Percentiles rank a stretch among this genome's conserved stretches.
These are phyloP conservation scores for Penicillium parvum DNA, from an alignment of 495 filamentous ascomycete species.

Conservation along the genomic window DNA sequence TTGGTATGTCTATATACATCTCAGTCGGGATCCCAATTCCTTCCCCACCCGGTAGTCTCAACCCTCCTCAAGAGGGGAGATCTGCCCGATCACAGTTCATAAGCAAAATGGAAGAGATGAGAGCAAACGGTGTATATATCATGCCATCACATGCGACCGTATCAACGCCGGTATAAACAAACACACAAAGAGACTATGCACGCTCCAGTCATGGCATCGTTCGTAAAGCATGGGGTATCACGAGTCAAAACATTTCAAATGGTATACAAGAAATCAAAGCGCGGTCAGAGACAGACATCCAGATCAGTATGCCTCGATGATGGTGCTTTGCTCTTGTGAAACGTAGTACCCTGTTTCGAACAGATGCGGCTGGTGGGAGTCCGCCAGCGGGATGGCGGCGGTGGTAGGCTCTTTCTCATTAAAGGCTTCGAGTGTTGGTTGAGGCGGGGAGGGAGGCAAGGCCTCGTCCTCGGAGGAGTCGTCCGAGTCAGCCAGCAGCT, in stretches of 20 bases:
- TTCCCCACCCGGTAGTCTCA: constrained; percentile 15
- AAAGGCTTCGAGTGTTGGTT: constrained; percentile 61
- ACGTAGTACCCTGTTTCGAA: constrained; percentile 62
- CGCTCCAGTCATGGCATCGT: constrained; percentile 13
- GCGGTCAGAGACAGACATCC: neutral
- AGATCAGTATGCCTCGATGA: constrained; percentile 43
- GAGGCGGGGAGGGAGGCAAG: constrained; percentile 81
- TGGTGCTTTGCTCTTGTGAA: constrained; percentile 41
- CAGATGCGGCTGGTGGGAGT: constrained; percentile 39
- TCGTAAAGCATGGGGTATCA: constrained; percentile 27
- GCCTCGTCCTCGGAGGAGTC: constrained; percentile 70
- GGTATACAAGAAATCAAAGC: constrained; percentile 21
- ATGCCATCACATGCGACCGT: constrained; percentile 4
- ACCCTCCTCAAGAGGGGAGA: constrained; percentile 18
- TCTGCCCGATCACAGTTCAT: constrained; percentile 8
- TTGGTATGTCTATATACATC: constrained; percentile 9
- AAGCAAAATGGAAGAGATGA: neutral
- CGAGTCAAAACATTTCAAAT: constrained; percentile 8
- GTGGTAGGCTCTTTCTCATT: constrained; percentile 60
- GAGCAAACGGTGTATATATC: constrained; percentile 4
- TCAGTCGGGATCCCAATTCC: constrained; percentile 6
- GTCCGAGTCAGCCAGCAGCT: constrained; percentile 65
- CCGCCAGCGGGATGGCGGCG: constrained; percentile 44
- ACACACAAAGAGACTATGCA: constrained; percentile 1
- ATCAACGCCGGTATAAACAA: constrained; percentile 6